Conservation (phyloP, 2,329 filamentous ascomycete species). For the Albifimbria verrucaria region DNA sequence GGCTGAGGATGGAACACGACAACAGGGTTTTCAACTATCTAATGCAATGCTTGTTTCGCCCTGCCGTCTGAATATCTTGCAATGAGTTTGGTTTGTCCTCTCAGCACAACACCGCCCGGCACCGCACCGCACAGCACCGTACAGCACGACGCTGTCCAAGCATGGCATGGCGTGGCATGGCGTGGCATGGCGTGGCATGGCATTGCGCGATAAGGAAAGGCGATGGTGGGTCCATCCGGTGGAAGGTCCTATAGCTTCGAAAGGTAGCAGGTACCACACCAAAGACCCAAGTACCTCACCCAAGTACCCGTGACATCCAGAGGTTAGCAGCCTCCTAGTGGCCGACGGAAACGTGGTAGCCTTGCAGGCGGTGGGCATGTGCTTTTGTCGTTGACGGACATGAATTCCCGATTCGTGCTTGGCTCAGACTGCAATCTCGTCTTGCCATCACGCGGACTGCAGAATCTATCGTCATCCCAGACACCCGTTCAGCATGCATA, state of each 20-base stretch:
- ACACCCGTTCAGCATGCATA: not conserved
- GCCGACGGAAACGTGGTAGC: conserved; percentile 2
- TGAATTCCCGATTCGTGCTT: conserved; percentile 16
- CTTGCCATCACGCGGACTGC: not conserved
- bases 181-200: not conserved
- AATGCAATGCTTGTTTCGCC: not conserved
- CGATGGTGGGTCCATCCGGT: not conserved
- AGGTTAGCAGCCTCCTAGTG: not conserved
- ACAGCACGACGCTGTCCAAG: too few species aligned
- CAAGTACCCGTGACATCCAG: not conserved
- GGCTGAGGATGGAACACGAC: too few species aligned
- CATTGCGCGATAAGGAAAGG: not conserved
- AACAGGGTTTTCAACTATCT: not conserved
- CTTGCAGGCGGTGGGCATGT: conserved; percentile 5
- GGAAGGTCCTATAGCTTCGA: not conserved
- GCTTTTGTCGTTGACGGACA: conserved; percentile 11
- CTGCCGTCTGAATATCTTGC: not conserved
- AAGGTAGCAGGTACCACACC: not conserved
- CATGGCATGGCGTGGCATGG: not conserved
- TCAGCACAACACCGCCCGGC: too few species aligned
- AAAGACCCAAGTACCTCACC: too few species aligned
- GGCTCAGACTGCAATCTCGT: conserved; percentile 5
- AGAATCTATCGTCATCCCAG: conserved; percentile 7
- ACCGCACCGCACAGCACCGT: too few species aligned
- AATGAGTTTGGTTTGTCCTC: too few species aligned